Evolutionary conservation across 441 rosid species (phyloP), one percentile per base, ranked within the genome.

Genomic region (Raphanus hybrid): DNA sequence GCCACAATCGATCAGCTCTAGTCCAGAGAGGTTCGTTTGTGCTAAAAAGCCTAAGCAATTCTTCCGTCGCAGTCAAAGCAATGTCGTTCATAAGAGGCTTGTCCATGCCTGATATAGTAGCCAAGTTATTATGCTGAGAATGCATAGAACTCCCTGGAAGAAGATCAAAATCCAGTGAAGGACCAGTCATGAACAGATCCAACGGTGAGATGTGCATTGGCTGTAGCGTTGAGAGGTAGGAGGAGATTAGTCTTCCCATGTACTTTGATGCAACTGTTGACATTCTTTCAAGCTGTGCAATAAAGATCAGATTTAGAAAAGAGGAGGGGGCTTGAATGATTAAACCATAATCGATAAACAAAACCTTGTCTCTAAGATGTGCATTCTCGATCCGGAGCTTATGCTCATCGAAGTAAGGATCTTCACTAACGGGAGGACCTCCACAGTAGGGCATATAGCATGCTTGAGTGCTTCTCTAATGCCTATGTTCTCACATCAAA

Each of bases 211-310:
- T 41, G 8, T 35, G 41, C 41, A 35, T 35, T 35, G 41, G 41
- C 0, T 6, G 41, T 35, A 35, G 41, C 8, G 93, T 88, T 6
- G 96, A 90, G 52, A 93, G 89, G 26, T 92, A 96, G 0, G 99
- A 89, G 62, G 67, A 61, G 6, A 96, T 92, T 6, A 97, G 98
- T 84, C 97, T 85, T 68, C 99, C 98, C 48, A 90, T 88, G 88
- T 90, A 96, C 86, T 93, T 93, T 2, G 94, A 93, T 20, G 98
- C 96, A 87, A 96, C 82, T 82, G 90, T 85, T 2, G 98, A 93
- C 75, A 92, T 93, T 84, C 96, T 87, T 75, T 93, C 97, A 75
- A 93, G 98, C 97, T 93, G 65, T 59, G 27, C 16, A 71, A 20
- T 11, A 16, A 71, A 75, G 34, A 67, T 73, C 18, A 35, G 34